Percentiles rank a stretch among this genome's conserved stretches.
phyloP scores from a whole-genome alignment of 352 stramenopile species.

The Pythium scleroteichum region DNA sequence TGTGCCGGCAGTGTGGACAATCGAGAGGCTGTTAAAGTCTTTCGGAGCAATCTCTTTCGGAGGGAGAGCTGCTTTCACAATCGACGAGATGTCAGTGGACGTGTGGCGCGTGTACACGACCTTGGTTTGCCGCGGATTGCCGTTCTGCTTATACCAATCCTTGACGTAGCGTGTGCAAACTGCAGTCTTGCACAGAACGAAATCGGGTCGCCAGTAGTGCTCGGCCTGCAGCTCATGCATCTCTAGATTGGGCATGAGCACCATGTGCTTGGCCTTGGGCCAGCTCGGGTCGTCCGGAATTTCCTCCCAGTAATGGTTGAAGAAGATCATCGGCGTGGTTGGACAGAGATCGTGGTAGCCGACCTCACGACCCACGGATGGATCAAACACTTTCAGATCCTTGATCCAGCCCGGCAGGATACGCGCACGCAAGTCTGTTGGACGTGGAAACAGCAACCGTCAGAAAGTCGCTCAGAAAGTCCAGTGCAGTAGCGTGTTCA shows the following conservation, averaged over 20 bases:
- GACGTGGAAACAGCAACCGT: not conserved
- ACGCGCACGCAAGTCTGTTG: slow-evolving; percentile 18
- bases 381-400: slow-evolving; percentile 21
- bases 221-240: slow-evolving; percentile 48
- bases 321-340: slow-evolving; percentile 29
- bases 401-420: slow-evolving; percentile 35
- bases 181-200: slow-evolving; percentile 57
- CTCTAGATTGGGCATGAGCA: slow-evolving; percentile 30
- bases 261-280: slow-evolving; percentile 27
- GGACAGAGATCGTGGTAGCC: slow-evolving; percentile 39
- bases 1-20: slow-evolving; percentile 48
- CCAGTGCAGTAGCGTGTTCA: slow-evolving; percentile 7
- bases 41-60: slow-evolving; percentile 5
- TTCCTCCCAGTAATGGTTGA: slow-evolving; percentile 38
- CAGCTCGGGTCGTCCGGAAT: slow-evolving; percentile 19
- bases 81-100: slow-evolving; percentile 42
- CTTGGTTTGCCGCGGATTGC: slow-evolving; percentile 43
- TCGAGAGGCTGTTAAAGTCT: slow-evolving; percentile 46
- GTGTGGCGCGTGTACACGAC: slow-evolving; percentile 66
- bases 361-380: not conserved
- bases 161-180: slow-evolving; percentile 38
- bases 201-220: slow-evolving; percentile 49
- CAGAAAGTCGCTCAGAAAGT: slow-evolving; percentile 3
- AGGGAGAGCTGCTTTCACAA: not conserved
- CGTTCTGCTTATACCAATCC: slow-evolving; percentile 53